Evolutionary conservation across 2,329 filamentous ascomycete genomes (phyloP).

Genomic region (Lanzia echinophila): DNA sequence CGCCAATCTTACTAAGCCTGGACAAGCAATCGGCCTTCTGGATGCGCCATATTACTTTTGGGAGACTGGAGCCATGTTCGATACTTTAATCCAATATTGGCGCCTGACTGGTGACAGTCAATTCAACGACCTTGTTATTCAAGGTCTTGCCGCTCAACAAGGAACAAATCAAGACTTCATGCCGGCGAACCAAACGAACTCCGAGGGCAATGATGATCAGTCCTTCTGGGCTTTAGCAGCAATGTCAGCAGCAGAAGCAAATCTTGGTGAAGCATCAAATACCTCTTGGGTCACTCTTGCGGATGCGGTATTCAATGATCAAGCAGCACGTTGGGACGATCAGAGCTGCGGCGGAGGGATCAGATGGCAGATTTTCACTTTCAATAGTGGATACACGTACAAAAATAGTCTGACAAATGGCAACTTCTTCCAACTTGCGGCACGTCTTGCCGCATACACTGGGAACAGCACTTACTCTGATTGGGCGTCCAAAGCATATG

Average conservation of each 20-base stretch:
- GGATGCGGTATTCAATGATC: constrained; percentile 62
- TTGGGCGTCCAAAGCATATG: constrained; percentile 54
- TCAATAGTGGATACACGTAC: constrained; percentile 71
- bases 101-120: constrained; percentile 51
- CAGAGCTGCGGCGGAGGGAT: constrained; percentile 61
- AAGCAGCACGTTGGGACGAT: constrained; percentile 60
- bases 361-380: constrained; percentile 70
- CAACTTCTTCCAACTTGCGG: constrained; percentile 57
- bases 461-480: constrained; percentile 57
- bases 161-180: constrained; percentile 54
- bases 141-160: constrained; percentile 52
- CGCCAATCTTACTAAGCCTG: constrained; percentile 15
- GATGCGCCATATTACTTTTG: constrained; percentile 46
- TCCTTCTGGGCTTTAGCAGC: constrained; percentile 64
- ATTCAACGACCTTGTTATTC: constrained; percentile 53
- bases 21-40: constrained; percentile 15
- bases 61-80: constrained; percentile 64
- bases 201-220: constrained; percentile 64
- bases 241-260: constrained; percentile 59
- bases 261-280: constrained; percentile 52
- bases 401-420: constrained; percentile 59
- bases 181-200: constrained; percentile 52
- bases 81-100: constrained; percentile 63
- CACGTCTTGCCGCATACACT: constrained; percentile 67
- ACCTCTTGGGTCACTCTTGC: constrained; percentile 39